phyloP scores from a whole-genome alignment of 179 eudicot species.

The Heliamphora pulchella region DNA sequence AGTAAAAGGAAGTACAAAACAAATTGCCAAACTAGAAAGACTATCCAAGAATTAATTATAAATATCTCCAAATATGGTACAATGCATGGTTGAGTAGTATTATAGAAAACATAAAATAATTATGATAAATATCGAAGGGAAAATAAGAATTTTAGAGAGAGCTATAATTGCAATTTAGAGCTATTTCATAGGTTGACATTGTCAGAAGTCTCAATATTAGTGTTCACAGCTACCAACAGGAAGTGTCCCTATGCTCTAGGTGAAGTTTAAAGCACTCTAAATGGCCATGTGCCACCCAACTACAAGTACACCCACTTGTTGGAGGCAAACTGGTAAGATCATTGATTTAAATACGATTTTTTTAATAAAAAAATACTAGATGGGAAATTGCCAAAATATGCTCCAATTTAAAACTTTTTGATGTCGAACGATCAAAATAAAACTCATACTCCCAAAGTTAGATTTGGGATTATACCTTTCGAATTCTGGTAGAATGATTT shows the following conservation, averaged over 20 bases:
- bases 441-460: no score
- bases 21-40: background rate
- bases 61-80: background rate
- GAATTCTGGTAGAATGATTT: no score
- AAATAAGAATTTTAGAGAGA: background rate
- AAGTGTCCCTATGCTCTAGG: background rate
- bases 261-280: background rate
- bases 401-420: no score
- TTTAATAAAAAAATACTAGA: no score
- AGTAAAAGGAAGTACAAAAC: background rate
- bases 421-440: no score
- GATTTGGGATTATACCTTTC: no score
- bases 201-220: background rate
- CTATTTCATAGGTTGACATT: background rate
- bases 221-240: background rate
- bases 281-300: conserved; percentile 5
- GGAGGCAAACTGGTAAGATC: no score
- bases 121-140: background rate
- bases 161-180: background rate
- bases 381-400: no score
- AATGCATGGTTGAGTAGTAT: background rate
- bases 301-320: background rate
- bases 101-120: background rate
- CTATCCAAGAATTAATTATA: background rate
- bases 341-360: no score